Evolutionary conservation across 2,329 filamentous ascomycete species (phyloP).

Genomic region (Westerdykella sp.): DNA sequence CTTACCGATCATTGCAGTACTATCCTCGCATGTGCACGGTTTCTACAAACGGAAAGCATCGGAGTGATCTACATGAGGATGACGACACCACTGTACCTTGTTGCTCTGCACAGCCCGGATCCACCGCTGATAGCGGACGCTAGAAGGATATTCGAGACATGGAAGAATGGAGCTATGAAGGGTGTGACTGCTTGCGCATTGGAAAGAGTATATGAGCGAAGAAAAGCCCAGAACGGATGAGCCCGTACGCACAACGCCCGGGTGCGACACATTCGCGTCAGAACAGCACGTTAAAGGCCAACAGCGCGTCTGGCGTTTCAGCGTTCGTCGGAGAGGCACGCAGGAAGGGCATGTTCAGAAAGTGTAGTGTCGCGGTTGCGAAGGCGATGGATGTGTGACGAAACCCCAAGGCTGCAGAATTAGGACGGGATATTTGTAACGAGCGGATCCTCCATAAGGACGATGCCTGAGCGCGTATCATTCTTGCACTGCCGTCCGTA

Average conservation of each 20-base stretch:
- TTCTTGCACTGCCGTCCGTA: no score
- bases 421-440: no score
- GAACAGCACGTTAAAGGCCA: no score
- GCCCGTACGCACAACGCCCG: no score
- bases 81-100: slow-evolving; percentile 23
- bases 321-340: no score
- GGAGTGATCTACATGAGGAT: slow-evolving; percentile 30
- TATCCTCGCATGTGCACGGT: slow-evolving; percentile 19
- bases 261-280: no score
- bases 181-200: slow-evolving; percentile 25
- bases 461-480: no score
- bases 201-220: slow-evolving; percentile 9
- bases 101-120: slow-evolving; percentile 19
- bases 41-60: slow-evolving; percentile 14
- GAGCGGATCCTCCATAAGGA: neutral
- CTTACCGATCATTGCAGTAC: slow-evolving; percentile 10
- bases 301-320: no score
- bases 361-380: no score
- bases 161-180: slow-evolving; percentile 18
- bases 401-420: no score
- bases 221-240: neutral
- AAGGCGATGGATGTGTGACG: no score
- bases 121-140: slow-evolving; percentile 12
- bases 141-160: slow-evolving; percentile 14
- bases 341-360: no score